phyloP scores from a whole-genome alignment of 768 basidiomycete genomes.

The Suillus occidentalis region DNA sequence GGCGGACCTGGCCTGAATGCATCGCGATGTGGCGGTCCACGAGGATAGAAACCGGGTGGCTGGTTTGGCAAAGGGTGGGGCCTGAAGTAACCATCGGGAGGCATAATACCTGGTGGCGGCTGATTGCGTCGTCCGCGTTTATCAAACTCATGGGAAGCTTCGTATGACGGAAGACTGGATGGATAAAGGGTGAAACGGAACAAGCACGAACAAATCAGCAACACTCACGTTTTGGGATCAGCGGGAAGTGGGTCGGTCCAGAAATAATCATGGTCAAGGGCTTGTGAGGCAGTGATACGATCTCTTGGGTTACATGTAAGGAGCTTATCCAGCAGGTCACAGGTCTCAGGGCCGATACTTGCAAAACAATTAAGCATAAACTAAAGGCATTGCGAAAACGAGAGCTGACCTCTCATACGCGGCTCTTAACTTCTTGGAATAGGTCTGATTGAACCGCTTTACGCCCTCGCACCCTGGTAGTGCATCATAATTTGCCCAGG shows the following conservation, averaged over 20 bases:
- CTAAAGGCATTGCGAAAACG: background rate
- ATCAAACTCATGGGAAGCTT: conserved; percentile 83
- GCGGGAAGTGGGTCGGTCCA: conserved; percentile 89
- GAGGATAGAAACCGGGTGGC: conserved; percentile 32
- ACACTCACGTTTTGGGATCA: conserved; percentile 72
- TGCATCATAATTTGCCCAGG: conserved; percentile 75
- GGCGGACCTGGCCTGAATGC: conserved; percentile 32
- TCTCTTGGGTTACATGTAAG: conserved; percentile 81
- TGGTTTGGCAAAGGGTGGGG: conserved; percentile 17
- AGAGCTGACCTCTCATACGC: conserved; percentile 59
- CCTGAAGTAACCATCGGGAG: conserved; percentile 21
- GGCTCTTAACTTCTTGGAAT: conserved; percentile 55
- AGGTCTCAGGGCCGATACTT: conserved; percentile 72
- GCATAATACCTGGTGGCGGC: conserved; percentile 25
- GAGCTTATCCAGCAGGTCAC: conserved; percentile 80
- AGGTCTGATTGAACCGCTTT: conserved; percentile 52
- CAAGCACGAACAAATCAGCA: background rate
- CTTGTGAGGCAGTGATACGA: conserved; percentile 81
- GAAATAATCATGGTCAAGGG: conserved; percentile 92
- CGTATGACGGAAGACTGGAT: conserved; percentile 68
- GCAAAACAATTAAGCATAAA: conserved; percentile 6
- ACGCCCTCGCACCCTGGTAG: conserved; percentile 81
- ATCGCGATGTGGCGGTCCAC: conserved; percentile 38
- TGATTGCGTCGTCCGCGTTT: conserved; percentile 62
- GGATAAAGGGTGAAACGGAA: background rate